These are phyloP conservation scores for Panicum hallii DNA, from an alignment of 202 grass and related monocot genomes.

Conservation along the genomic window DNA sequence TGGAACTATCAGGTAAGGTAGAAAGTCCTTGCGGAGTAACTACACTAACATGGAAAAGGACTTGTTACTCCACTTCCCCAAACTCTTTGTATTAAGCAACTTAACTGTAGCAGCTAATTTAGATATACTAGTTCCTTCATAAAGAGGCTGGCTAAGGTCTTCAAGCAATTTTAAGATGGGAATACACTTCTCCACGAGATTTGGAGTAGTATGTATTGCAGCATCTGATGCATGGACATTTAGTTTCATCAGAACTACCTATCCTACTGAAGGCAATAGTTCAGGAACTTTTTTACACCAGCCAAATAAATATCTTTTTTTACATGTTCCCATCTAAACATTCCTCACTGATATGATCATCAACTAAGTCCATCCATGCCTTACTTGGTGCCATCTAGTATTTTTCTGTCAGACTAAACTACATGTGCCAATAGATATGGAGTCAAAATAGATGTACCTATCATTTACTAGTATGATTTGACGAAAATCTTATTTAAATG, in stretches of 20 bases:
- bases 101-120: slow-evolving; percentile 9
- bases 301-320: no score
- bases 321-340: no score
- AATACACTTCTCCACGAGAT: background rate
- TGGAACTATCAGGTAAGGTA: background rate
- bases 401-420: no score
- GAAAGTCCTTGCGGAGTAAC: slow-evolving; percentile 11
- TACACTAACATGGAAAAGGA: background rate
- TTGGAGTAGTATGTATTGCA: slow-evolving; percentile 26
- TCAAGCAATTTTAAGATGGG: background rate
- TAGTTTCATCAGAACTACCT: background rate
- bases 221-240: background rate
- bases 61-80: background rate
- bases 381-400: no score
- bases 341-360: no score
- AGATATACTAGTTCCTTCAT: background rate
- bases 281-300: no score
- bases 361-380: no score
- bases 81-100: background rate
- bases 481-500: no score
- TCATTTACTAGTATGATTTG: no score
- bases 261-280: no score
- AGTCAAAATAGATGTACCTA: no score
- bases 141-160: background rate
- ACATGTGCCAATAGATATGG: no score